Evolutionary conservation across 352 stramenopile species (phyloP).

Genomic region (Phytopythium boreale): DNA sequence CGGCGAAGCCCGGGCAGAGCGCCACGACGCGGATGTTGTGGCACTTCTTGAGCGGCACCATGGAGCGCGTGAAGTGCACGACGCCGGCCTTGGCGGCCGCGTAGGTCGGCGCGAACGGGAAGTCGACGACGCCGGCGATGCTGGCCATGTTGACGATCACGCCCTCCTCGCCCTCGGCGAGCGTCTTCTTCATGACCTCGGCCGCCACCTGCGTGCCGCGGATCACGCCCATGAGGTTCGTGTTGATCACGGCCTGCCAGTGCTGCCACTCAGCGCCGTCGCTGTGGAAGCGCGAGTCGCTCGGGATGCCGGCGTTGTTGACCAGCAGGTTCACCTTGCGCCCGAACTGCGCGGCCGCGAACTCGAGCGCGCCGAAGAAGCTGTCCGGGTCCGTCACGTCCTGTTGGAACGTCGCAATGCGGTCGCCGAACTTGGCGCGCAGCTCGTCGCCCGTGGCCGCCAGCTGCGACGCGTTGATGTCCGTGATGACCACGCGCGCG

Average conservation of each 20-base stretch:
- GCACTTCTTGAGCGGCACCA: constrained; percentile 30
- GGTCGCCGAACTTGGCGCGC: constrained; percentile 23
- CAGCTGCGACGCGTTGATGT: constrained; percentile 43
- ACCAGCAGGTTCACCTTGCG: constrained; percentile 39
- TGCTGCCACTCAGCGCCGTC: constrained; percentile 20
- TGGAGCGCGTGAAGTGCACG: constrained; percentile 45
- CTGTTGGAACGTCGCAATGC: constrained; percentile 33
- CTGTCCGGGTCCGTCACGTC: constrained; percentile 39
- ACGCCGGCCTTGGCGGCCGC: constrained; percentile 49
- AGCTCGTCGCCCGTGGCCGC: constrained; percentile 32
- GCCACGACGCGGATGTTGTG: constrained; percentile 45
- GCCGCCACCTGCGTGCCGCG: constrained; percentile 45
- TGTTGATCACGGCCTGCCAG: constrained; percentile 46
- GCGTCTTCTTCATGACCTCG: constrained; percentile 27
- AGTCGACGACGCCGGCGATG: constrained; percentile 33
- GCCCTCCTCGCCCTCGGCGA: constrained; percentile 27
- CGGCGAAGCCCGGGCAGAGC: constrained; percentile 40
- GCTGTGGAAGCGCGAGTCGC: constrained; percentile 25
- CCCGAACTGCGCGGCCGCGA: constrained; percentile 31
- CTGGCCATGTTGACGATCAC: constrained; percentile 50
- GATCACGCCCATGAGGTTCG: constrained; percentile 47
- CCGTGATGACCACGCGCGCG: constrained; percentile 49
- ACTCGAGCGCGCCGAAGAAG: constrained; percentile 43
- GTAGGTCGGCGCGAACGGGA: constrained; percentile 45
- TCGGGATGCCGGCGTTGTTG: constrained; percentile 54